Base-by-base conservation (phyloP, 805 yeast genomes). In the Lipomyces orientalis region DNA sequence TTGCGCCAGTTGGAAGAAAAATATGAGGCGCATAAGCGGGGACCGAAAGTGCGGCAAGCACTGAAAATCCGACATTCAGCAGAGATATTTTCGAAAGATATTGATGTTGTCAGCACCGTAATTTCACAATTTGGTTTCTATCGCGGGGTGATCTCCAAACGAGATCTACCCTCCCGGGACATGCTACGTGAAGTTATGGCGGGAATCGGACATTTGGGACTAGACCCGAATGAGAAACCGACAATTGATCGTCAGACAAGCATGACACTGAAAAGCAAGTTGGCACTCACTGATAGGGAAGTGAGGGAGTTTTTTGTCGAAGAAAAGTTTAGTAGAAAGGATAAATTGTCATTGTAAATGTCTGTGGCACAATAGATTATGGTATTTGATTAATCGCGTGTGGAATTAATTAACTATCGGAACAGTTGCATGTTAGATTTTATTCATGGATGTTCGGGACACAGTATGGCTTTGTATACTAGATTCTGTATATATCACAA, bases 111-210 rank as follows among this genome's bases (percentile, higher is more conserved):
- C 10, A 9, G 39, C 25, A 37, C 60, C n/a, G 8, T 58, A 8
- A 29, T 58, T 12, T 31, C 60, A 14, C 33, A 25, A 35, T 25
- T 58, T n/a, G 60, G 60, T 9, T 58, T 22, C 29, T 58, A 58
- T 29, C 43, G 60, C 25, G 4, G 22, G 12, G 43, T 22, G 25
- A 3, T 34, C 22, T 10, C 33, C 9, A 33, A 35, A n/a, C 37
- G 43, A n/a, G n/a, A 29, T 14, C 59, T n/a, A 35, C 9, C 49
- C 22, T n/a, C 34, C 52, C 31, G 49, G 9, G 49, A 34, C 2
- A 25, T 34, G 12, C 34, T 58, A 52, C 51, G 35, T 35, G 49
- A 58, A n/a, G 10, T 58, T 19, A 12, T 37, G 9, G 60, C 43
- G 5, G 60, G 60, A 22, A 46, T 25, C 6, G 33, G 35, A 16